These are phyloP conservation scores for Lonicera japonica DNA, from an alignment of 129 eudicot species.

Conservation along the genomic window DNA sequence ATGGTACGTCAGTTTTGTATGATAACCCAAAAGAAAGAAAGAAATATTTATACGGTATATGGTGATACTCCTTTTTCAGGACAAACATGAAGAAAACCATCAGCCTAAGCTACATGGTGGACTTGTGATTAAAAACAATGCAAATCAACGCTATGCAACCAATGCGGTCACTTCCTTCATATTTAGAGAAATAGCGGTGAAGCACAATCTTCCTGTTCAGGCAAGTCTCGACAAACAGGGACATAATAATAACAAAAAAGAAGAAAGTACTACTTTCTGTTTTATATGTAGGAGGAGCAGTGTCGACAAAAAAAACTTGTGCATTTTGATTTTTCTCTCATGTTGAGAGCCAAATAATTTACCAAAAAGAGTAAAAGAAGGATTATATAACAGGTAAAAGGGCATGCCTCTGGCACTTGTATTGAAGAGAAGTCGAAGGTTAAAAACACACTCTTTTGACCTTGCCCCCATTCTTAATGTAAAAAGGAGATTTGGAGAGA, in stretches of 20 bases:
- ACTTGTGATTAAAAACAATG: conserved; percentile 90
- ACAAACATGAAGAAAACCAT: conserved; percentile 96
- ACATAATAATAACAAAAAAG: background rate
- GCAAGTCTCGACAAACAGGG: conserved; percentile 19
- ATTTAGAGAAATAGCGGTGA: conserved; percentile 83
- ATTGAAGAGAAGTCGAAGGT: too few relatives aligned
- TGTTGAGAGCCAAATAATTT: too few relatives aligned
- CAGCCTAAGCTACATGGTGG: conserved; percentile 96
- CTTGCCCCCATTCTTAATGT: too few relatives aligned
- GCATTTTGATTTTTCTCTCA: too few relatives aligned
- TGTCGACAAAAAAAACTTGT: background rate
- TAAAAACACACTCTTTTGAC: too few relatives aligned
- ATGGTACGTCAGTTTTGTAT: conserved; percentile 38
- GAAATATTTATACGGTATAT: background rate
- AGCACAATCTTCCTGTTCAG: conserved; percentile 87
- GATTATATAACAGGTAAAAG: too few relatives aligned
- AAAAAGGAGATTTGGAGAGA: too few relatives aligned
- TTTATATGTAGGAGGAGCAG: background rate
- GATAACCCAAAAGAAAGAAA: too few relatives aligned
- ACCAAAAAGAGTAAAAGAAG: too few relatives aligned
- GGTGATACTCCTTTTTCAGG: conserved; percentile 42
- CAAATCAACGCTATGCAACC: conserved; percentile 95
- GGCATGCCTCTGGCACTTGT: too few relatives aligned
- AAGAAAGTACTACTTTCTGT: background rate
- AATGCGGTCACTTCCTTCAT: conserved; percentile 89